A percentile compares a stretch with the other conserved stretches of the same genome.
phyloP scores from a whole-genome alignment of 768 basidiomycete genomes.

The Serendipita sp. region DNA sequence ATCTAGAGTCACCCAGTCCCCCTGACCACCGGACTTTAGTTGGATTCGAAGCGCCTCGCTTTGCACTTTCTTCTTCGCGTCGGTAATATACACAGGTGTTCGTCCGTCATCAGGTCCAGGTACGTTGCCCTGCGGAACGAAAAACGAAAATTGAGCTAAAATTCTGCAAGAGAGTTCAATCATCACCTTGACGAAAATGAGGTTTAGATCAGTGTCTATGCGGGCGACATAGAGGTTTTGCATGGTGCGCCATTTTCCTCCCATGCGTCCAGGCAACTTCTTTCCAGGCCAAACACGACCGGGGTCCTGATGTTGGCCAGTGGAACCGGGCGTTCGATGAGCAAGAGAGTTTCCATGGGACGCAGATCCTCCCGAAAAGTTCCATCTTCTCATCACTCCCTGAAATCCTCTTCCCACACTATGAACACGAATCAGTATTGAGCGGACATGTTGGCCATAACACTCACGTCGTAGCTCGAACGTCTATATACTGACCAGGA shows the following conservation, averaged over 20 bases:
- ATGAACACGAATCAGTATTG: constrained; percentile 9
- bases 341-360: constrained; percentile 94
- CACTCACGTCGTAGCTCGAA: constrained; percentile 76
- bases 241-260: constrained; percentile 60
- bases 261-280: constrained; percentile 96
- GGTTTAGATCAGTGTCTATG: constrained; percentile 70
- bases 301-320: constrained; percentile 95
- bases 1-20: constrained; percentile 20
- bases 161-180: neutral
- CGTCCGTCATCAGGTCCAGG: constrained; percentile 69
- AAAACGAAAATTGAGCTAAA: neutral
- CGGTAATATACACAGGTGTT: constrained; percentile 63
- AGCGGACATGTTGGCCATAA: neutral
- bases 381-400: constrained; percentile 93
- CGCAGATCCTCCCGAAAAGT: constrained; percentile 78
- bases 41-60: constrained; percentile 46
- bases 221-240: constrained; percentile 85
- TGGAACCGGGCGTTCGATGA: constrained; percentile 85
- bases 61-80: constrained; percentile 80
- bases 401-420: constrained; percentile 97
- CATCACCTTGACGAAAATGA: constrained; percentile 49
- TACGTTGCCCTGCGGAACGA: constrained; percentile 50
- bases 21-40: constrained; percentile 51
- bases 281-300: constrained; percentile 94
- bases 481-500: constrained; percentile 91